phyloP scores from a whole-genome alignment of 2,329 filamentous ascomycete genomes.

The Huntiella moniliformis region DNA sequence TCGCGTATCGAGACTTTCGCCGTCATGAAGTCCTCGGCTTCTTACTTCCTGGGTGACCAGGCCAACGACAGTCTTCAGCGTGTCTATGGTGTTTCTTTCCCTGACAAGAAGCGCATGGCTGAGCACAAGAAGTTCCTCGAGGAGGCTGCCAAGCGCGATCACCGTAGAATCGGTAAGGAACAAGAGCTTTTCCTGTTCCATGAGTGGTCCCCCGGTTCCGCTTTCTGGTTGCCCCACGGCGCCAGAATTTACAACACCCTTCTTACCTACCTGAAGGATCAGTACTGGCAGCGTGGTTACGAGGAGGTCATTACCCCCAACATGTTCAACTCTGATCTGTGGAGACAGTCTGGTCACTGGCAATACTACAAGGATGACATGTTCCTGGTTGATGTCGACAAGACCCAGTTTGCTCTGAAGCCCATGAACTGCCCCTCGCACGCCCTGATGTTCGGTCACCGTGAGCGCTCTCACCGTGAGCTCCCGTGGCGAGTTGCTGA shows the following conservation, averaged over 20 bases:
- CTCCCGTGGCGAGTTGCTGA: constrained; percentile 85
- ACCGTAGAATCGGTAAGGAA: constrained; percentile 80
- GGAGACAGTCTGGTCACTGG: constrained; percentile 95
- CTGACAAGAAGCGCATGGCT: constrained; percentile 66
- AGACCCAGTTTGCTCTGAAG: constrained; percentile 56
- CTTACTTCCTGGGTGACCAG: constrained; percentile 68
- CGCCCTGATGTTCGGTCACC: constrained; percentile 27
- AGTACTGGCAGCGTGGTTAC: constrained; percentile 89
- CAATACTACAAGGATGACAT: constrained; percentile 75
- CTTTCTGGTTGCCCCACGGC: constrained; percentile 84
- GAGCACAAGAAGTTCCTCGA: constrained; percentile 91
- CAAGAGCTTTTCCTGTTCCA: constrained; percentile 98
- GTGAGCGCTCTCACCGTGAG: constrained; percentile 33
- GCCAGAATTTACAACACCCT: constrained; percentile 86
- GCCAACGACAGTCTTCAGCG: constrained; percentile 89
- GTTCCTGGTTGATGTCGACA: constrained; percentile 58
- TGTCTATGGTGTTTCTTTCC: constrained; percentile 88
- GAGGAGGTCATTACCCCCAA: constrained; percentile 86
- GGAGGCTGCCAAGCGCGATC: constrained; percentile 94
- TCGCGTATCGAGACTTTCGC: constrained; percentile 88
- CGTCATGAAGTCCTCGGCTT: constrained; percentile 60
- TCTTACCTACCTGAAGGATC: constrained; percentile 58
- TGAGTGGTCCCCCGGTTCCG: constrained; percentile 77
- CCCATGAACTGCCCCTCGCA: constrained; percentile 98
- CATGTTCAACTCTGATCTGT: constrained; percentile 84